Percentiles rank a stretch among this genome's conserved stretches.
These are phyloP conservation scores for Naganishia cerealis DNA, from an alignment of 1,284 basidiomycete genomes.

Conservation along the genomic window DNA sequence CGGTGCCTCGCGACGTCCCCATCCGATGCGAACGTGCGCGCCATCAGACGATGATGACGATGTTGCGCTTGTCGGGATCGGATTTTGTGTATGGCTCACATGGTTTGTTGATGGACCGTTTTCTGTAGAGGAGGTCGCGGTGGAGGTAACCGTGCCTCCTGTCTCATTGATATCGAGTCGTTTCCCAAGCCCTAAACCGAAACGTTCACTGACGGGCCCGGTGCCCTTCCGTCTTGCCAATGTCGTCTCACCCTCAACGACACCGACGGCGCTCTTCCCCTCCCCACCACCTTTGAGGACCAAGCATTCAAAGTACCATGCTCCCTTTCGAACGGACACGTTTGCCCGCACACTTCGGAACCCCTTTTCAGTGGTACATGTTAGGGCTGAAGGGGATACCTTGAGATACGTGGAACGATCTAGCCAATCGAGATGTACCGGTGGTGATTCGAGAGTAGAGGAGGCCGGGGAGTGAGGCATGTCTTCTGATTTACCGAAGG, in stretches of 20 bases:
- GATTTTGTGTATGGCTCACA: neutral
- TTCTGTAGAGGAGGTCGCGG: neutral
- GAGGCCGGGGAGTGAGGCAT: neutral
- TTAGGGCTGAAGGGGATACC: constrained; percentile 76
- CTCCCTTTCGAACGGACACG: constrained; percentile 79
- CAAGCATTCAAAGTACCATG: constrained; percentile 91
- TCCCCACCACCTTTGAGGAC: constrained; percentile 63
- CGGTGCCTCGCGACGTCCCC: constrained; percentile 85
- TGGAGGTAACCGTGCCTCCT: neutral
- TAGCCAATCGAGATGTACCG: constrained; percentile 54
- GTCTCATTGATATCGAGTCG: neutral
- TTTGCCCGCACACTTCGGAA: constrained; percentile 88
- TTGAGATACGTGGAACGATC: constrained; percentile 64
- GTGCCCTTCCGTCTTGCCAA: constrained; percentile 11
- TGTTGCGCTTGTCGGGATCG: neutral
- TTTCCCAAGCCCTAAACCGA: neutral
- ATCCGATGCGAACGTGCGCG: constrained; percentile 84
- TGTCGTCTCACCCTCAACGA: constrained; percentile 54
- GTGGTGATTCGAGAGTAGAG: neutral
- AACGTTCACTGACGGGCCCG: constrained; percentile 19
- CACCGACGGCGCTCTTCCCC: constrained; percentile 46
- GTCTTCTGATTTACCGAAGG: neutral
- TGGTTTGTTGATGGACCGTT: neutral
- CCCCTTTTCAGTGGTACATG: constrained; percentile 78
- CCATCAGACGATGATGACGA: constrained; percentile 53